Conservation (phyloP, 192 early-diverging fungal genomes). For the Lunasporangiospora selenospora region DNA sequence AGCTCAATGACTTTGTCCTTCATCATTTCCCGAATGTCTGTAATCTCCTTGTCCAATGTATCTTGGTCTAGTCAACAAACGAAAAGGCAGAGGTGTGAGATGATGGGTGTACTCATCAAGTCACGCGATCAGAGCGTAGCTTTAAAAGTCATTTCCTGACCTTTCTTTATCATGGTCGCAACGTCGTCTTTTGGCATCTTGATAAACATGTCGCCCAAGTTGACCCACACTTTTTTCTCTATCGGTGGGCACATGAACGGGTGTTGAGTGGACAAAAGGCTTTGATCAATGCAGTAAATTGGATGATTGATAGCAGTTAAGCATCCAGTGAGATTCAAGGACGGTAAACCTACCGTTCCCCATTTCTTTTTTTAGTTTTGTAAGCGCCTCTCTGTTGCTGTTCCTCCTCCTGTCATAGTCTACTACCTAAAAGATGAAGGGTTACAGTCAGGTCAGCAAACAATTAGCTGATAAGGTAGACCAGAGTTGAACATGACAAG, state of each 20-base stretch:
- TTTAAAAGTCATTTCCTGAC: constrained; percentile 18
- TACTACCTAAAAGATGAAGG: no score
- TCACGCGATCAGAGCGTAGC: not conserved
- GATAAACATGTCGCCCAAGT: constrained; percentile 66
- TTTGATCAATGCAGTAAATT: not conserved
- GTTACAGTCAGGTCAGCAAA: no score
- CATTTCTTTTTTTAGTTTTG: constrained; percentile 49
- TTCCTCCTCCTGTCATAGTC: constrained; percentile 65
- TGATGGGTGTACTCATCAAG: not conserved
- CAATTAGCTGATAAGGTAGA: no score
- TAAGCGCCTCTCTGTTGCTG: constrained; percentile 62
- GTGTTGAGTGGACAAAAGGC: not conserved
- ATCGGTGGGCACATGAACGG: constrained; percentile 2
- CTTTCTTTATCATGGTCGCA: constrained; percentile 60
- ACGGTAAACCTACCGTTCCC: not conserved
- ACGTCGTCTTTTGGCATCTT: constrained; percentile 58
- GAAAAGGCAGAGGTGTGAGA: not conserved
- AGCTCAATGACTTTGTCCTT: constrained; percentile 51
- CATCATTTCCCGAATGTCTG: constrained; percentile 48
- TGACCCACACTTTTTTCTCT: constrained; percentile 65
- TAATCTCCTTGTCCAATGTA: constrained; percentile 55
- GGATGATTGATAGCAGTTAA: not conserved
- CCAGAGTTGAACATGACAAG: no score
- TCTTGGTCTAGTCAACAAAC: constrained; percentile 52
- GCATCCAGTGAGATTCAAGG: not conserved